Base-by-base conservation (phyloP, 2,329 filamentous ascomycete genomes). In the Colletotrichum noveboracense region DNA sequence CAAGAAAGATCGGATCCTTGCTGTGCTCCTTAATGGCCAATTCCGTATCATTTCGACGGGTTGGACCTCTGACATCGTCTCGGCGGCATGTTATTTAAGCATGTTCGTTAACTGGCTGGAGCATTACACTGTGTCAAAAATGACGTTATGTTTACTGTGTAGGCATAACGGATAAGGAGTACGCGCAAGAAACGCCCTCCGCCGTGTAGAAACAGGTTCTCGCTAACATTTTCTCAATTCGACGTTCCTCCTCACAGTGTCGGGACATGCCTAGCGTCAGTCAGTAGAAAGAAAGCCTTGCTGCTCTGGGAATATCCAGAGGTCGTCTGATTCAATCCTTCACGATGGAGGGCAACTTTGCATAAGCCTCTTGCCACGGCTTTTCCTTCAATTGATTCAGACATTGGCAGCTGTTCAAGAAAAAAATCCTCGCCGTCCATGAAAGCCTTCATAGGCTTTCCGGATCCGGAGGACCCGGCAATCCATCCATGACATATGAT, bases 141-240 rank as follows among this genome's bases (percentile, higher is more conserved):
- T 8, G 3, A n/a, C n/a, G 32, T 65, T 16, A 24, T 71, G 66
- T 66, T 28, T 4, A 64, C 66, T 62, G 32, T 36, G 12, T 66
- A 58, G 43, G 66, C 76, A 70, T 70, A 72, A 72, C 66, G 69
- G 66, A 73, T 76, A 67, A 58, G 43, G n/a, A 10, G n/a, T 12
- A 21, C 8, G 55, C 52, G 4, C 14, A 4, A 4, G 18, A 62
- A 18, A 1, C 7, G 24, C 26, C n/a, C 21, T 43, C 18, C n/a
- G n/a, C 21, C 3, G 14, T 7, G 30, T 16, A 14, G 6, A 21
- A 58, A 13, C 43, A n/a, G 21, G n/a, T 67, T 21, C n/a, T 56
- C 43, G 8, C 34, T 67, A 67, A 26, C 65, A 58, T 56, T 55
- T 34, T 34, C 14, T 28, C 13, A 7, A 13, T 58, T 24, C 43